phyloP scores from a whole-genome alignment of 1,284 basidiomycete genomes.

The Tremellales sp. region DNA sequence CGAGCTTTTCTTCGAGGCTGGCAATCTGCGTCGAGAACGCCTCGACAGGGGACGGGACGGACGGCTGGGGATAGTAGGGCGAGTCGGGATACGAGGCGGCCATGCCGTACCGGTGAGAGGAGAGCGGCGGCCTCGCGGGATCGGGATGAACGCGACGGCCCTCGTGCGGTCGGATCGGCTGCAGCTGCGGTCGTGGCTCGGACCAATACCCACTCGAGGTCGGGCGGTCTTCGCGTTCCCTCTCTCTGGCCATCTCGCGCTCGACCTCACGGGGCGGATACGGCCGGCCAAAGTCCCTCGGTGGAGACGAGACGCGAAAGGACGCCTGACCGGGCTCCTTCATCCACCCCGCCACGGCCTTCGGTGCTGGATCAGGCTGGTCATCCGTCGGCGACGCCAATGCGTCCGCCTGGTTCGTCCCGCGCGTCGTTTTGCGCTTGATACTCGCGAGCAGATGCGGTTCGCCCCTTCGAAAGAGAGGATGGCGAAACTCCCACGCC shows the following conservation, averaged over 20 bases:
- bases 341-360: constrained; percentile 36
- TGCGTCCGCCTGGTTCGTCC: constrained; percentile 13
- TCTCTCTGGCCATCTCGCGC: no score
- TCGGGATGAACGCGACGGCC: neutral
- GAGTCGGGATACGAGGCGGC: constrained; percentile 19
- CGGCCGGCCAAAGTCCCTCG: neutral
- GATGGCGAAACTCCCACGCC: constrained; percentile 52
- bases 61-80: constrained; percentile 19
- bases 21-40: constrained; percentile 22
- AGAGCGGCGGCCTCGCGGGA: neutral
- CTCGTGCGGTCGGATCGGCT: constrained; percentile 5
- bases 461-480: constrained; percentile 47
- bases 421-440: constrained; percentile 45
- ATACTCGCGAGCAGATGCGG: constrained; percentile 46
- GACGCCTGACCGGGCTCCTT: constrained; percentile 7
- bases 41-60: constrained; percentile 15
- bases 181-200: constrained; percentile 3
- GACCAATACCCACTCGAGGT: constrained; percentile 1
- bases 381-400: constrained; percentile 29
- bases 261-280: neutral
- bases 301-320: constrained; percentile 2
- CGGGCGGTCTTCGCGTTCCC: no score
- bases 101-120: constrained; percentile 1
- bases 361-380: constrained; percentile 3
- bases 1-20: constrained; percentile 31